These are phyloP conservation scores for Dichotomopilus funicola DNA, from an alignment of 2,329 filamentous ascomycete genomes.

Conservation along the genomic window DNA sequence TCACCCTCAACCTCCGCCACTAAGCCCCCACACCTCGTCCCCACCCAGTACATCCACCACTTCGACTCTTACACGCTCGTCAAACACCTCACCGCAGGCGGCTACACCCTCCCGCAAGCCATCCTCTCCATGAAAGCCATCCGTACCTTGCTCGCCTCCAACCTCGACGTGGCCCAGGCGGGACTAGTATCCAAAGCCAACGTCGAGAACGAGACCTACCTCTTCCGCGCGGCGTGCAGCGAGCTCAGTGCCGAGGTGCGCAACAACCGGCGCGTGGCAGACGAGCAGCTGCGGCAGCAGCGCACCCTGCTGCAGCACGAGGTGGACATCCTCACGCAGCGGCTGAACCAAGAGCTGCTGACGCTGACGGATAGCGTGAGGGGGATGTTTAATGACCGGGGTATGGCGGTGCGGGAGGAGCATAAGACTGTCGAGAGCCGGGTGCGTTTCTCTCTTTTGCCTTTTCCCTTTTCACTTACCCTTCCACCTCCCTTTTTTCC, in stretches of 20 bases:
- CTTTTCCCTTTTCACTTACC: not conserved
- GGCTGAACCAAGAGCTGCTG: conserved; percentile 73
- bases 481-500: no score
- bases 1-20: not conserved
- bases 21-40: conserved; percentile 56
- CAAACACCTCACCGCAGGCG: conserved; percentile 63
- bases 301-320: conserved; percentile 86
- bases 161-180: conserved; percentile 73
- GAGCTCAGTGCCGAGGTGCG: conserved; percentile 84
- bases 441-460: conserved; percentile 40
- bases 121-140: conserved; percentile 90
- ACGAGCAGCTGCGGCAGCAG: conserved; percentile 77
- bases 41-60: conserved; percentile 83
- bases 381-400: conserved; percentile 92
- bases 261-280: conserved; percentile 66
- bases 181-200: conserved; percentile 84
- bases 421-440: conserved; percentile 78
- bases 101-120: conserved; percentile 68
- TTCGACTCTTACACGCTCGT: conserved; percentile 94
- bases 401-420: conserved; percentile 84
- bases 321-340: conserved; percentile 84
- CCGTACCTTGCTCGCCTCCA: conserved; percentile 65
- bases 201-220: conserved; percentile 89
- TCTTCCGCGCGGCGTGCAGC: conserved; percentile 89
- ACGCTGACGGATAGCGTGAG: conserved; percentile 86